Evolutionary conservation across 768 basidiomycete species (phyloP).

Genomic region (Goffeauzyma gilvescens): DNA sequence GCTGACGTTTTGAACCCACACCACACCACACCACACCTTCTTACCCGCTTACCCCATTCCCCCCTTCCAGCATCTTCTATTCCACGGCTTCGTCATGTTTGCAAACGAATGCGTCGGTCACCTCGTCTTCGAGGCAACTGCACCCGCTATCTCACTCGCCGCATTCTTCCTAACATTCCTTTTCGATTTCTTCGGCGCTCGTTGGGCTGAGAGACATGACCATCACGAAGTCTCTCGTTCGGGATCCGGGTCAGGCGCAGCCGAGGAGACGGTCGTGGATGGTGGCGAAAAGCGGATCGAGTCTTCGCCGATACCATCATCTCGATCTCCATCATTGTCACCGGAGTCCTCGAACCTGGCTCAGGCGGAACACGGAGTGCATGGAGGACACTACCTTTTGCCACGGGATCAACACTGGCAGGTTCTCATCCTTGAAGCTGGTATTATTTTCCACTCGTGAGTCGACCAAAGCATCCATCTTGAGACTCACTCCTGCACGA

Average conservation of each 20-base stretch:
- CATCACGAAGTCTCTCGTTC: background rate
- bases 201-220: conserved; percentile 15
- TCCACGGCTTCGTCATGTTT: conserved; percentile 33
- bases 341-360: background rate
- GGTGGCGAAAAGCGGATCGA: background rate
- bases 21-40: background rate
- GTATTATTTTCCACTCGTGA: conserved; percentile 21
- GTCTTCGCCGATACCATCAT: no score
- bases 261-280: background rate
- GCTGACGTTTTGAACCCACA: no score
- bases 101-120: conserved; percentile 28
- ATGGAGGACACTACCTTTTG: conserved; percentile 9
- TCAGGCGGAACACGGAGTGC: no score
- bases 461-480: background rate
- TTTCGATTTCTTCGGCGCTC: conserved; percentile 27
- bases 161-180: conserved; percentile 25
- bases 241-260: no score
- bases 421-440: conserved; percentile 19
- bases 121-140: conserved; percentile 28
- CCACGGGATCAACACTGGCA: conserved; percentile 25
- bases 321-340: no score
- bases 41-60: background rate
- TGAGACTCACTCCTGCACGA: background rate
- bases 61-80: conserved; percentile 24
- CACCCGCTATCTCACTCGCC: conserved; percentile 30